Conservation (phyloP, 805 yeast genomes). For the Schizosaccharomyces japonicus region DNA sequence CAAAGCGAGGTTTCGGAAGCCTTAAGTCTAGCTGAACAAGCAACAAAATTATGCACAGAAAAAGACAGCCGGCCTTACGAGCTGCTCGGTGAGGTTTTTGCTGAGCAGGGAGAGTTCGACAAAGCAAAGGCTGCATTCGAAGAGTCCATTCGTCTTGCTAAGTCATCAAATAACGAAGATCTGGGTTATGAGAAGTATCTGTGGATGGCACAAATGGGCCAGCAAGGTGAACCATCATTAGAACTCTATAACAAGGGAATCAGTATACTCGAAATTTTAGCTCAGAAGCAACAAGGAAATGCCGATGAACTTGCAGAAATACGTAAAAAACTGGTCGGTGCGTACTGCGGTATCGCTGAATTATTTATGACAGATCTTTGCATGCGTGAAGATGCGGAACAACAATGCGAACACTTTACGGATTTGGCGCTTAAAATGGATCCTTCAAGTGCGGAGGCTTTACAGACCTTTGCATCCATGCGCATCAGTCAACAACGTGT, state of each 20-base stretch:
- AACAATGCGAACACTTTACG: slow-evolving; percentile 47
- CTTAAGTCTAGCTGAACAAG: not conserved
- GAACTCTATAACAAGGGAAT: slow-evolving; percentile 36
- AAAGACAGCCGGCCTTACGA: not conserved
- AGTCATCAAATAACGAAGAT: not conserved
- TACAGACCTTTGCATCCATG: slow-evolving; percentile 59
- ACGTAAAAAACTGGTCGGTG: slow-evolving; percentile 18
- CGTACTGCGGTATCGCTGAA: slow-evolving; percentile 61
- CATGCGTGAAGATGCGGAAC: slow-evolving; percentile 72
- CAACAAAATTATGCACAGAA: not conserved
- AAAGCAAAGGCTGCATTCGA: not conserved
- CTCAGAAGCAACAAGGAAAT: slow-evolving; percentile 14
- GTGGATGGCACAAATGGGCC: slow-evolving; percentile 2
- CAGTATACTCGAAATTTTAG: slow-evolving; percentile 21
- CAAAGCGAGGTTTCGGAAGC: not conserved
- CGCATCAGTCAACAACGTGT: slow-evolving; percentile 61
- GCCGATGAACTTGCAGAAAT: slow-evolving; percentile 7
- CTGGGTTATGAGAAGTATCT: slow-evolving; percentile 12
- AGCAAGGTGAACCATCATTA: slow-evolving; percentile 49
- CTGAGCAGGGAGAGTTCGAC: slow-evolving; percentile 1
- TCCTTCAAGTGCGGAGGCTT: slow-evolving; percentile 43
- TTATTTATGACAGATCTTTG: slow-evolving; percentile 91
- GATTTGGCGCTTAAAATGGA: slow-evolving; percentile 32
- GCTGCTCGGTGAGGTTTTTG: slow-evolving; percentile 1
- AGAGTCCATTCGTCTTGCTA: not conserved